Percentiles rank a stretch among this genome's conserved stretches.
phyloP scores from a whole-genome alignment of 345 rosid species.

The Moricandia moricandioides region DNA sequence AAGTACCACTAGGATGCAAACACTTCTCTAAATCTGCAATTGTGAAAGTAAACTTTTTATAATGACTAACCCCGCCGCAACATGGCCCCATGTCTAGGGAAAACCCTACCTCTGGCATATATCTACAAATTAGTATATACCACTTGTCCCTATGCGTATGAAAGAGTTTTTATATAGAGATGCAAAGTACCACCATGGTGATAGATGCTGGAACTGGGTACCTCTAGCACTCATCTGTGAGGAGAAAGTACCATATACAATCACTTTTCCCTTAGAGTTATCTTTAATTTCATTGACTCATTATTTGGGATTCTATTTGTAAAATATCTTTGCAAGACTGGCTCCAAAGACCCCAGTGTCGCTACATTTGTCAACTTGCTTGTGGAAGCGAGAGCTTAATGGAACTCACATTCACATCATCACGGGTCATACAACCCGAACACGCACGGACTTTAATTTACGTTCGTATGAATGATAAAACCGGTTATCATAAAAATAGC shows the following conservation, averaged over 20 bases:
- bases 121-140: neutral
- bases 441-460: neutral
- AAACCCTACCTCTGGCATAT: no score
- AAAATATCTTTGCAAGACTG: neutral
- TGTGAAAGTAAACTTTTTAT: no score
- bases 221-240: neutral
- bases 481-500: neutral
- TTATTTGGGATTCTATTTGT: neutral
- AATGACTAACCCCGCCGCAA: no score
- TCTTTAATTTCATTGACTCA: neutral
- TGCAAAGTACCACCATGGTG: neutral
- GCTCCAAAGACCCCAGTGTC: neutral
- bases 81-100: no score
- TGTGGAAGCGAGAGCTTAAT: neutral
- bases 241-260: neutral
- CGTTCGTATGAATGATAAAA: neutral
- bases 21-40: no score
- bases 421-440: neutral
- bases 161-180: neutral
- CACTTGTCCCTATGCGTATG: neutral
- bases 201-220: neutral
- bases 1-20: no score
- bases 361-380: neutral
- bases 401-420: constrained; percentile 13
- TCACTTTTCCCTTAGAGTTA: neutral